phyloP scores from a whole-genome alignment of 148 eudicot genomes.

The Nepenthes mirabilis region DNA sequence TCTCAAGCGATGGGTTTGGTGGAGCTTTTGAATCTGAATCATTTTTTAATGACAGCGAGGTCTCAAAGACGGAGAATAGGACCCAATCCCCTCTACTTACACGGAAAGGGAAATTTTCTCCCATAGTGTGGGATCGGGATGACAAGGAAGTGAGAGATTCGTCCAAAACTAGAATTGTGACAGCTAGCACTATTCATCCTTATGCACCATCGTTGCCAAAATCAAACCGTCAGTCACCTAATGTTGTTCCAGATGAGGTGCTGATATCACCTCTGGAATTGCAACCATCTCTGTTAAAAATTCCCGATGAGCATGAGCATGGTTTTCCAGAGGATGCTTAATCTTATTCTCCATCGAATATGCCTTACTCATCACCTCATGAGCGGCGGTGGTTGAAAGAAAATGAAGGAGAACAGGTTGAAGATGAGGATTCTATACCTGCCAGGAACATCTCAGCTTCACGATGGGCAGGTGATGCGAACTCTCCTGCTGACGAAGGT shows the following conservation, averaged over 20 bases:
- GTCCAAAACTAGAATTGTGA: slow-evolving; percentile 12
- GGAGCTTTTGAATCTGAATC: slow-evolving; percentile 41
- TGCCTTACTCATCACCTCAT: slow-evolving; percentile 20
- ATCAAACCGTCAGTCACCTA: slow-evolving; percentile 20
- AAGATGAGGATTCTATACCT: slow-evolving; percentile 37
- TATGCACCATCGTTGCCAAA: slow-evolving; percentile 33
- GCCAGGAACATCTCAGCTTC: slow-evolving; percentile 65
- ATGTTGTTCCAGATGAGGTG: slow-evolving; percentile 8
- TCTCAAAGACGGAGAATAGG: slow-evolving; percentile 26
- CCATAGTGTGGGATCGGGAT: slow-evolving; percentile 89
- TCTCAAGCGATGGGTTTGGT: slow-evolving; percentile 87
- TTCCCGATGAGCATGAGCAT: slow-evolving; percentile 5
- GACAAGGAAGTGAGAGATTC: slow-evolving; percentile 42
- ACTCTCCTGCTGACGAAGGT: slow-evolving; percentile 76
- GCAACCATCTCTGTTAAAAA: slow-evolving; percentile 19
- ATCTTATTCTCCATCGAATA: slow-evolving; percentile 18
- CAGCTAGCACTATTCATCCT: slow-evolving; percentile 12
- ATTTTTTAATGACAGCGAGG: slow-evolving; percentile 15
- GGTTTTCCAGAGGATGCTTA: slow-evolving; percentile 11
- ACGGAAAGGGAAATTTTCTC: slow-evolving; percentile 85
- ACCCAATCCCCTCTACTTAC: slow-evolving; percentile 16
- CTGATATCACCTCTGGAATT: slow-evolving; percentile 15
- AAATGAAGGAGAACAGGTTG: slow-evolving; percentile 13
- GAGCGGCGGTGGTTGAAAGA: slow-evolving; percentile 17
- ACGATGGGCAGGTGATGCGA: slow-evolving; percentile 85